These are phyloP conservation scores for Naegleria gruberi DNA, from an alignment of 208 protist species.

Conservation along the genomic window DNA sequence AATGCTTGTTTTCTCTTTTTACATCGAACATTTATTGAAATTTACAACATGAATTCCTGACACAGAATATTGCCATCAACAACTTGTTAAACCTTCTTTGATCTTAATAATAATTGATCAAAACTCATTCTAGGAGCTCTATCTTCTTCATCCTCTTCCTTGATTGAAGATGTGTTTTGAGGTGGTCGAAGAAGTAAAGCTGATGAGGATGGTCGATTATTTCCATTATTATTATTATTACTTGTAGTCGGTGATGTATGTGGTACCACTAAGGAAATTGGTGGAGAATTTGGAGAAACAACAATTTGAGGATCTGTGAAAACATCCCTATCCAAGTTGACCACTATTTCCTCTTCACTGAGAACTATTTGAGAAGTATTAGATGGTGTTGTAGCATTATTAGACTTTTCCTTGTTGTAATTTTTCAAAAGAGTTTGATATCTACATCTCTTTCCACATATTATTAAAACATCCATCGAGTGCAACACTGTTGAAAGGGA, in stretches of 20 bases:
- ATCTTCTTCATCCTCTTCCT: not conserved
- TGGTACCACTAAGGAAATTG: too few relatives aligned
- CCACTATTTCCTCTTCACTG: not conserved
- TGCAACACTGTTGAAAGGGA: not conserved
- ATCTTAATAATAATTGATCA: not conserved
- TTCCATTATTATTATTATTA: not conserved
- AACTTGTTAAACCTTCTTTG: too few relatives aligned
- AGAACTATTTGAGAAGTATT: too few relatives aligned
- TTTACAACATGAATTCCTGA: too few relatives aligned
- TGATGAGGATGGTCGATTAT: too few relatives aligned
- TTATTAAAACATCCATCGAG: not conserved
- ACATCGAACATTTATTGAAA: too few relatives aligned
- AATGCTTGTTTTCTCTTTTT: too few relatives aligned
- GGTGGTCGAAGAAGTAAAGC: too few relatives aligned
- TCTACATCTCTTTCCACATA: not conserved
- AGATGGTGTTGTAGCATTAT: too few relatives aligned
- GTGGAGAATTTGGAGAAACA: not conserved
- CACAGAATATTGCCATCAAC: too few relatives aligned
- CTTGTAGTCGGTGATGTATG: not conserved
- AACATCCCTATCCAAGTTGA: not conserved
- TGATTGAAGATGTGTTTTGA: not conserved
- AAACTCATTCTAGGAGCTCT: not conserved
- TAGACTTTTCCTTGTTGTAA: not conserved
- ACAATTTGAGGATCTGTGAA: not conserved
- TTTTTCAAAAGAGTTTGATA: not conserved